Conservation (phyloP, 2,329 filamentous ascomycete species). For the Scedosporium boydii region DNA sequence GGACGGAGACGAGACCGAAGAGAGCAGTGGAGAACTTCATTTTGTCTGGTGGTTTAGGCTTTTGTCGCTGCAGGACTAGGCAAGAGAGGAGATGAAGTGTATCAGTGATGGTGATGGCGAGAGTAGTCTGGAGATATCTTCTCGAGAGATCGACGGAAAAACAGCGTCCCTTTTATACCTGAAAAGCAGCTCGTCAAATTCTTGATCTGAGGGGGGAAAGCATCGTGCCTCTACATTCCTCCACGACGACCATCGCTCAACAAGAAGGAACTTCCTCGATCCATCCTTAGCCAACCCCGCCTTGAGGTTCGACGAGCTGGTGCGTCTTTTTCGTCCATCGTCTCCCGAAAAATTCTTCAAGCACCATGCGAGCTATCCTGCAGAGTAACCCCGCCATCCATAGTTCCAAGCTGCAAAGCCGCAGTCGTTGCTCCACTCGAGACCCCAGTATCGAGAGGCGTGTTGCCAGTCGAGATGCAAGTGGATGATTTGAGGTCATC, state of each 20-base stretch:
- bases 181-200: not conserved
- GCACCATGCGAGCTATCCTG: no score
- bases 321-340: no score
- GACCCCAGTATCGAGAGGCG: no score
- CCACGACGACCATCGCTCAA: not conserved
- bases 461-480: no score
- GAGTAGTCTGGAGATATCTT: not conserved
- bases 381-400: no score
- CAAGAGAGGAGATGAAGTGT: not conserved
- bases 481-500: no score
- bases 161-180: not conserved
- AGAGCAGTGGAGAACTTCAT: conserved; percentile 2
- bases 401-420: no score
- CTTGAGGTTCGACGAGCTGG: no score
- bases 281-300: no score
- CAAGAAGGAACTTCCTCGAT: not conserved
- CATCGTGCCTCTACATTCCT: not conserved
- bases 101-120: not conserved
- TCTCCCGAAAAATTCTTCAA: no score
- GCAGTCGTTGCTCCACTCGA: no score
- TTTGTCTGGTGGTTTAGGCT: not conserved
- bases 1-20: not conserved
- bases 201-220: not conserved
- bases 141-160: not conserved
- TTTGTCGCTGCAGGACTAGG: not conserved